Evolutionary conservation across 2,329 filamentous ascomycete genomes (phyloP).

Genomic region (Sclerotinia trifoliorum): DNA sequence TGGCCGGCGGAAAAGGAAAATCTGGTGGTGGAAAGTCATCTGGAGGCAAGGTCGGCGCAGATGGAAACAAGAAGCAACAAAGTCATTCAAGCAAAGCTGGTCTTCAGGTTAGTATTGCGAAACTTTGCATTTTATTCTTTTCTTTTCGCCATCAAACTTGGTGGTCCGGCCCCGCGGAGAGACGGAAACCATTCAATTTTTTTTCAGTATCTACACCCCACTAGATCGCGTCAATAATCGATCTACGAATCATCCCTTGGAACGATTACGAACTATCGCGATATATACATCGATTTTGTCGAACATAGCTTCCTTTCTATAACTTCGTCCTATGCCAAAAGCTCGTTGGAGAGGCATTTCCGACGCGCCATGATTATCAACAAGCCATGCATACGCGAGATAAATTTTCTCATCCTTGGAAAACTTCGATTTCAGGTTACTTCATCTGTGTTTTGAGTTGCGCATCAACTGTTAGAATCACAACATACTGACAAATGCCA

Average conservation of each 20-base stretch:
- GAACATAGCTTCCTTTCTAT: neutral
- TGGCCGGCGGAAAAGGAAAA: conserved; percentile 43
- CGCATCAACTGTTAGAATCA: neutral
- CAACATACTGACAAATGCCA: conserved; percentile 38
- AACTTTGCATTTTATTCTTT: neutral
- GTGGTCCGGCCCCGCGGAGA: neutral
- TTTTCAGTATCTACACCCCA: conserved; percentile 31
- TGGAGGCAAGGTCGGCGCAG: conserved; percentile 41
- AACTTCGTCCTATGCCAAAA: neutral
- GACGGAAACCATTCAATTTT: conserved; percentile 23
- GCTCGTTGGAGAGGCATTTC: conserved; percentile 3
- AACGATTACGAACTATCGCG: neutral
- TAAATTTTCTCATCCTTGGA: conserved; percentile 18
- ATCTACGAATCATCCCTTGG: conserved; percentile 21
- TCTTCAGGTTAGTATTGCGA: conserved; percentile 40
- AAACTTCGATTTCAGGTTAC: neutral
- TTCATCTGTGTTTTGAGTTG: neutral
- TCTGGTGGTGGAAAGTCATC: conserved; percentile 42
- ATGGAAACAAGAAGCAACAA: conserved; percentile 41
- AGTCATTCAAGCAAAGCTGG: conserved; percentile 42
- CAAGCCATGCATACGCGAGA: conserved; percentile 23
- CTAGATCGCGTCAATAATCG: conserved; percentile 36
- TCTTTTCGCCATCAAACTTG: neutral
- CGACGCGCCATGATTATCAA: conserved; percentile 34
- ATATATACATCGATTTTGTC: neutral